phyloP scores from a whole-genome alignment of 2,329 filamentous ascomycete genomes.

The Rhynchosporium agropyri region DNA sequence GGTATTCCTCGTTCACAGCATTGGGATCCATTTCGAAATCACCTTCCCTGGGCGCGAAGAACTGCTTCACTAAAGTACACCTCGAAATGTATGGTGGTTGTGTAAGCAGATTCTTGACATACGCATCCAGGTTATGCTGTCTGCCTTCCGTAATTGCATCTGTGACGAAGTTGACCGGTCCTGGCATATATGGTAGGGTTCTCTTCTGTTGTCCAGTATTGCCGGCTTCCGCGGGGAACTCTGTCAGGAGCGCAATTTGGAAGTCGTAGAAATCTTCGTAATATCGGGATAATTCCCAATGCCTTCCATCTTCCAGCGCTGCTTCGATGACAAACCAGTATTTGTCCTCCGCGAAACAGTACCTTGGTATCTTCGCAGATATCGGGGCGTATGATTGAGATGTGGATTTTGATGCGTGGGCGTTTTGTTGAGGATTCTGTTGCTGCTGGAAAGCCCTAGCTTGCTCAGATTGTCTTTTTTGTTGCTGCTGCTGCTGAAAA shows the following conservation, averaged over 20 bases:
- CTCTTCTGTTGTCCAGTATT: slow-evolving; percentile 79
- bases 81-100: slow-evolving; percentile 84
- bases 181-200: slow-evolving; percentile 94
- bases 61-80: slow-evolving; percentile 81
- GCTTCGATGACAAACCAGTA: slow-evolving; percentile 99
- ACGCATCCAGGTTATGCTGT: slow-evolving; percentile 89
- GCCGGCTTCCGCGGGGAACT: slow-evolving; percentile 90
- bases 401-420: slow-evolving; percentile 48
- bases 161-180: slow-evolving; percentile 96
- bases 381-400: slow-evolving; percentile 73
- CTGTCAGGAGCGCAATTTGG: slow-evolving; percentile 90
- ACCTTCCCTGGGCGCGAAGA: slow-evolving; percentile 86
- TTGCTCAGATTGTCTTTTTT: slow-evolving; percentile 38
- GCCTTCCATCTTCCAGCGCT: slow-evolving; percentile 82
- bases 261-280: slow-evolving; percentile 99
- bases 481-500: slow-evolving; percentile 25
- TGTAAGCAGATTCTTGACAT: slow-evolving; percentile 86
- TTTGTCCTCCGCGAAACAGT: slow-evolving; percentile 95
- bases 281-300: slow-evolving; percentile 91
- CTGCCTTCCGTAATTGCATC: slow-evolving; percentile 94
- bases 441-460: slow-evolving; percentile 31
- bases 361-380: slow-evolving; percentile 83
- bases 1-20: slow-evolving; percentile 67
- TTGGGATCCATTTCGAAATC: slow-evolving; percentile 90
- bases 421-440: slow-evolving; percentile 39